Conservation (phyloP, 1,284 basidiomycete species). For the Ceratobasidium sp. region DNA sequence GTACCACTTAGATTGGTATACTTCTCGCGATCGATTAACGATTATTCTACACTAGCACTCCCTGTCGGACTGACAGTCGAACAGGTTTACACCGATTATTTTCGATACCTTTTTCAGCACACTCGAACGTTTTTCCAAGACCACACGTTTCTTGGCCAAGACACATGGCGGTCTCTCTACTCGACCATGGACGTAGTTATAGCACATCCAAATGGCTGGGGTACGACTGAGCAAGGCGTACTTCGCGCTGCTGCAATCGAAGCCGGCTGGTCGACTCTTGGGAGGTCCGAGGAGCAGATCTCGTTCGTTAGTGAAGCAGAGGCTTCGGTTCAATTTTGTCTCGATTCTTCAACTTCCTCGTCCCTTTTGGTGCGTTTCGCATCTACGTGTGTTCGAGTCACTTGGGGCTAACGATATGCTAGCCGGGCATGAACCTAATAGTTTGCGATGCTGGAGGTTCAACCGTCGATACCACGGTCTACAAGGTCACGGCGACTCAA, state of each 20-base stretch:
- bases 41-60: neutral
- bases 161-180: neutral
- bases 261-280: neutral
- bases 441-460: slow-evolving; percentile 29
- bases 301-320: slow-evolving; percentile 48
- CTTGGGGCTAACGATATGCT: too few relatives aligned
- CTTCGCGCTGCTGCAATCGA: slow-evolving; percentile 8
- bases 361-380: neutral
- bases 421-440: slow-evolving; percentile 3
- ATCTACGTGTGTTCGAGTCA: too few relatives aligned
- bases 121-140: slow-evolving; percentile 35
- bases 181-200: slow-evolving; percentile 22
- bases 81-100: slow-evolving; percentile 36
- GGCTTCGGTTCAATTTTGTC: slow-evolving; percentile 48
- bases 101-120: slow-evolving; percentile 37
- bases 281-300: neutral
- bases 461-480: slow-evolving; percentile 22
- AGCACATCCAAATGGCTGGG: slow-evolving; percentile 46
- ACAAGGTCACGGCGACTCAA: neutral
- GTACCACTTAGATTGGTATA: too few relatives aligned
- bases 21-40: too few relatives aligned
- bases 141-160: neutral
- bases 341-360: neutral
- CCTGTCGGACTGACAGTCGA: neutral
- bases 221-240: slow-evolving; percentile 34